Evolutionary conservation across 2,329 filamentous ascomycete genomes (phyloP).

Genomic region (Chaetomiaceae sp.): DNA sequence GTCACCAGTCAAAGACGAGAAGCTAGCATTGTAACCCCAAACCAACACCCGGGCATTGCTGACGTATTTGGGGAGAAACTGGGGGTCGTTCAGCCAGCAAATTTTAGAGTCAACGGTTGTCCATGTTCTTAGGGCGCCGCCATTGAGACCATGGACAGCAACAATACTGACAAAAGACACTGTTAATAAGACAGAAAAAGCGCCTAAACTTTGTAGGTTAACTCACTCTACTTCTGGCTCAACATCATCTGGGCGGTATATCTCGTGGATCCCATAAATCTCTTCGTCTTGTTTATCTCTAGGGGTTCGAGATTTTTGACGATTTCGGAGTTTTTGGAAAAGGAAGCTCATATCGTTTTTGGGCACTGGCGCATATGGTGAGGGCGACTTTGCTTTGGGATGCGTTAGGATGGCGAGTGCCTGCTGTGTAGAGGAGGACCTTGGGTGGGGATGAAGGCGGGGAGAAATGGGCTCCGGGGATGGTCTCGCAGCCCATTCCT

Average conservation of each 20-base stretch:
- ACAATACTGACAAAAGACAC: not conserved
- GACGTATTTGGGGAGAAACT: not conserved
- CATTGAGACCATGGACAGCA: not conserved
- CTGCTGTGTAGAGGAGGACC: too few species aligned
- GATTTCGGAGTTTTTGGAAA: too few species aligned
- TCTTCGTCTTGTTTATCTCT: not conserved
- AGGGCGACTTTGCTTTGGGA: too few species aligned
- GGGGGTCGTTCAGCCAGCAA: not conserved
- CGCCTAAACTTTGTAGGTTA: too few species aligned
- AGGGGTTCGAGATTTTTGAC: too few species aligned
- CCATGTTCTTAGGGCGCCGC: not conserved
- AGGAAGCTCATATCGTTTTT: too few species aligned
- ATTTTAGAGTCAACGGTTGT: not conserved
- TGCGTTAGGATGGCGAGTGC: too few species aligned
- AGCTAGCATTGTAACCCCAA: constrained; percentile 1
- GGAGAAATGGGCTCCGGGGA: too few species aligned
- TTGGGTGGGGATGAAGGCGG: too few species aligned
- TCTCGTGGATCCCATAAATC: not conserved
- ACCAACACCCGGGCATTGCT: not conserved
- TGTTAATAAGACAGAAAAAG: too few species aligned
- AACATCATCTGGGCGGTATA: not conserved
- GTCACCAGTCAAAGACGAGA: not conserved
- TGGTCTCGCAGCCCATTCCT: too few species aligned
- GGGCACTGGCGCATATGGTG: too few species aligned
- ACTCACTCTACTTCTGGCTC: not conserved